These are phyloP conservation scores for Boletus pseudopeckii DNA, from an alignment of 768 basidiomycete genomes.

Conservation along the genomic window DNA sequence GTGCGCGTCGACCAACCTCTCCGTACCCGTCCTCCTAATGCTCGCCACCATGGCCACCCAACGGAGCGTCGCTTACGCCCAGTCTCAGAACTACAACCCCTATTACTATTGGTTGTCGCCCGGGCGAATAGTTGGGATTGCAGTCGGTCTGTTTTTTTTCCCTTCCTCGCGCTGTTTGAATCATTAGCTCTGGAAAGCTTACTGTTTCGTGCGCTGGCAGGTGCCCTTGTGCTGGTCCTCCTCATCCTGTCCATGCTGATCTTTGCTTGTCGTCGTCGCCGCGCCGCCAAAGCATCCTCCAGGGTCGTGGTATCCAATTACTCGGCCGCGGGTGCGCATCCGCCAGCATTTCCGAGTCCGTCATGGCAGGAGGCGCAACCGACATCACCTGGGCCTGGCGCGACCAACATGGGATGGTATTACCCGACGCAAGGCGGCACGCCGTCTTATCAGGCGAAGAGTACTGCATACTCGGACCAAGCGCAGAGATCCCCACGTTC, in stretches of 20 bases:
- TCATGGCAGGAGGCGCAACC: conserved; percentile 9
- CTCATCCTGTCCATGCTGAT: conserved; percentile 5
- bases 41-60: conserved; percentile 5
- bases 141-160: conserved; percentile 20
- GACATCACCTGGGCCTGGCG: background rate
- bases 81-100: background rate
- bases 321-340: background rate
- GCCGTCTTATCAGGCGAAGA: conserved; percentile 1
- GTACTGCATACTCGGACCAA: background rate
- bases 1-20: background rate
- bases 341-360: background rate
- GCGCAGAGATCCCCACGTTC: background rate
- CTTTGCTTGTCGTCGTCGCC: conserved; percentile 6
- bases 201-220: conserved; percentile 2
- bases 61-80: conserved; percentile 11
- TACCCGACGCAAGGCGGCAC: background rate
- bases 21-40: background rate
- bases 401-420: conserved; percentile 2
- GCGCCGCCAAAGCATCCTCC: background rate
- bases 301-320: background rate
- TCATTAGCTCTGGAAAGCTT: background rate
- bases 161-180: background rate
- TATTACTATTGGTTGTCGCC: conserved; percentile 23
- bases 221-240: conserved; percentile 3
- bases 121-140: conserved; percentile 25